Evolutionary conservation across 2,329 filamentous ascomycete species (phyloP), one percentile per base, ranked within the genome.

Genomic region (Stemphylium lycopersici): DNA sequence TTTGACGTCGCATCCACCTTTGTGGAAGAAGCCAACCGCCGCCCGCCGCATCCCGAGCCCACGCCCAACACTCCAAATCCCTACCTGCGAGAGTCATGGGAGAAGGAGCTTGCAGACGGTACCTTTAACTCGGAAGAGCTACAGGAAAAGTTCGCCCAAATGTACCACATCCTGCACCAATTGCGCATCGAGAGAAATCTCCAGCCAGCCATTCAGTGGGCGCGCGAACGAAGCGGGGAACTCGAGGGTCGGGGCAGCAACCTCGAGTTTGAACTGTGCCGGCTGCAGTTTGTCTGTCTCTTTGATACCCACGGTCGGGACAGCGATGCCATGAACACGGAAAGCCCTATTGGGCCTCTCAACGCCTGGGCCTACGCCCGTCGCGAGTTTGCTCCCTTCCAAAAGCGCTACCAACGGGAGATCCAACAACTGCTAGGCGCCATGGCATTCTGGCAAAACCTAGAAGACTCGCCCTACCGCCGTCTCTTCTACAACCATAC

Each of bases 221-320:
- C 95, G 0, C 81, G 87, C 33, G 71, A 82, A 22, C 89, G 97
- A 67, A 88, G 87, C 54, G 74, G 77, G 4, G 81, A 87, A 22
- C 82, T 99, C 2, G 91, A 96, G 68, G 83, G 84, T 3, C 85
- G 91, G 42, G 93, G 93, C 3, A 96, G 91, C 68, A 96, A 96
- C 65, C 84, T 99, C 2, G 93, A 98, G 72, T 99, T 98, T 61
- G 93, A 99, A 69, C 86, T 99, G 2, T 91, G 88, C 77, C 90
- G 91, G 61, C 81, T 98, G 15, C 91, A 96, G 65, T 99, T 90
- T 66, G 84, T 98, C 31, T 93, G 90, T 84, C 83, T 97, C 1
- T 96, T 96, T 76, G 51, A 65, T n/a, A 61, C 63, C 24, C 48
- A 56, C 5, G 50, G 15, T 20, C 38, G 40, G 8, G 34, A 50